Evolutionary conservation across 805 yeast species (phyloP).

Genomic region (Myxozyma sirexii): DNA sequence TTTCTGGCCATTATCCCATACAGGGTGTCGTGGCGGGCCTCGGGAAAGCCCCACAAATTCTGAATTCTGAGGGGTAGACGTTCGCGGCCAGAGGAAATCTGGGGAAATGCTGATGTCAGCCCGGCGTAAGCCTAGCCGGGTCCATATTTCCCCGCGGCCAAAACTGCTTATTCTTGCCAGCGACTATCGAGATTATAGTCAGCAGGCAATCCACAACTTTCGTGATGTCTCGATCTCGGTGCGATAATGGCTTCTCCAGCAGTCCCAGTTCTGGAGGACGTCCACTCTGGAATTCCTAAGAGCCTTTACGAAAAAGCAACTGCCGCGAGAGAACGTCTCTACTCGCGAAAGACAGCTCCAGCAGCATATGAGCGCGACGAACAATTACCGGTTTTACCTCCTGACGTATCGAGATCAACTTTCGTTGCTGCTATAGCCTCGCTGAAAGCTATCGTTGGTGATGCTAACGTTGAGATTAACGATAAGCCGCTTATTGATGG

Average conservation of each 20-base stretch:
- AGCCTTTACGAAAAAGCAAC: not conserved
- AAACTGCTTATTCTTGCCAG: not conserved
- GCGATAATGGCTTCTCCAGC: not conserved
- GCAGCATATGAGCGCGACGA: not conserved
- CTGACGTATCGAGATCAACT: not conserved
- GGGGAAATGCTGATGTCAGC: not conserved
- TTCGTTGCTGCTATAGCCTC: slow-evolving; percentile 7
- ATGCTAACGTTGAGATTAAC: slow-evolving; percentile 1
- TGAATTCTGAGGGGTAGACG: not conserved
- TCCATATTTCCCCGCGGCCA: not conserved
- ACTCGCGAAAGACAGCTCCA: not conserved
- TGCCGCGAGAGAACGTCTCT: not conserved
- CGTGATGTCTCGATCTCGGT: too few species aligned
- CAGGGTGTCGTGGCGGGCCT: too few species aligned
- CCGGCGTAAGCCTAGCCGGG: not conserved
- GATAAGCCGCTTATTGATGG: slow-evolving; percentile 9
- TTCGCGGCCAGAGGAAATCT: not conserved
- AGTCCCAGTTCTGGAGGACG: not conserved
- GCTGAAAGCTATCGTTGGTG: not conserved
- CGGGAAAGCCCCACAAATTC: not conserved
- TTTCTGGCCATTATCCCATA: too few species aligned
- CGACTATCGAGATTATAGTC: not conserved
- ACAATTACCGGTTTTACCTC: slow-evolving; percentile 7
- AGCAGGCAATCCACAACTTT: not conserved
- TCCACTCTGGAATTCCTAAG: slow-evolving; percentile 6